A percentile compares a stretch with the other conserved stretches of the same genome.
phyloP scores from a whole-genome alignment of 305 asterid genomes.

The Fraxinus dipetala region DNA sequence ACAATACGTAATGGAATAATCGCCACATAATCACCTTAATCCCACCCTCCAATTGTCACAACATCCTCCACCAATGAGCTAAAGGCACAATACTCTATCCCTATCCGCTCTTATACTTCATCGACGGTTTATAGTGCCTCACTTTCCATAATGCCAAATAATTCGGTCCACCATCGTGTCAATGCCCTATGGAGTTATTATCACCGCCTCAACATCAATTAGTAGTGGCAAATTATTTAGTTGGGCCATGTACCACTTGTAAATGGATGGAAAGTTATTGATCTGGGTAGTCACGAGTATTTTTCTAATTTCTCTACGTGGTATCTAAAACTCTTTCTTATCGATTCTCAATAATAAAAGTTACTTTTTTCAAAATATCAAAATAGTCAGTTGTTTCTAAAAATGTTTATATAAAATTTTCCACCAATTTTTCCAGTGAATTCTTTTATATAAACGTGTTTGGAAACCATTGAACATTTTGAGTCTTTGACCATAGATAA shows the following conservation, averaged over 20 bases:
- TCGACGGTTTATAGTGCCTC: not conserved
- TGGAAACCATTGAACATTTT: not conserved
- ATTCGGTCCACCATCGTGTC: no score
- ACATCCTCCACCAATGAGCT: not conserved
- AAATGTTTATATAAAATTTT: not conserved
- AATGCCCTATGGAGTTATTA: not conserved
- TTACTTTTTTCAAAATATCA: not conserved
- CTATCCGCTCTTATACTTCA: not conserved
- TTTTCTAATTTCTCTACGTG: not conserved
- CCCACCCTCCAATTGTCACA: not conserved
- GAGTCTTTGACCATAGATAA: not conserved
- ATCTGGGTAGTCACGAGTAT: not conserved
- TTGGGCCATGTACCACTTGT: not conserved
- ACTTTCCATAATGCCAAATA: not conserved
- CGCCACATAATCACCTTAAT: not conserved
- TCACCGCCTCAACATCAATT: not conserved
- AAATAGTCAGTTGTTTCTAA: not conserved
- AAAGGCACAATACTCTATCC: not conserved
- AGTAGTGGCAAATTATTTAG: not conserved
- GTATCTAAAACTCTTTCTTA: not conserved
- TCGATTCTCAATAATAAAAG: not conserved
- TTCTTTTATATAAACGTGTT: no score
- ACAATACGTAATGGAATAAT: not conserved
- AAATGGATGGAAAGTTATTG: not conserved
- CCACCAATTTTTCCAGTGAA: no score